Evolutionary conservation across 345 rosid species (phyloP), one percentile per base, ranked within the genome.

Genomic region (Psidium guajava): DNA sequence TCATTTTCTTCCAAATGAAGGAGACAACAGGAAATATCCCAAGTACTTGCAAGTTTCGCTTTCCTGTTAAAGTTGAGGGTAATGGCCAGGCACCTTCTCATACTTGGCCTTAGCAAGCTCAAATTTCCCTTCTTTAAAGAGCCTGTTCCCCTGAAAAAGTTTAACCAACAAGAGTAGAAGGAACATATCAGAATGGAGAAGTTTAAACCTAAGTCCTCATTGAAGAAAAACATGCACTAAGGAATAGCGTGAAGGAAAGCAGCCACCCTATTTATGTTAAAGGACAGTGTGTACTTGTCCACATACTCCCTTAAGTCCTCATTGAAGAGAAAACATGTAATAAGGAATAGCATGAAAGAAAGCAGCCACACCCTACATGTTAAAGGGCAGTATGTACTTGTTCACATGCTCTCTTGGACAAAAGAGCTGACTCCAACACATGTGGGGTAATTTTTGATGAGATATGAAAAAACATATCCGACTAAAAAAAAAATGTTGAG

Each of bases 21-120:
- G 80, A 69, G 47, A 36, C 80, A 69, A 69, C 22, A 10, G 47
- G 47, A 36, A 69, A 18, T 69, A 69, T 69, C 80, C 47, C 47
- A 69, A 36, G 47, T 47, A 18, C 22, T 69, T 69, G 80, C 80
- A 28, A 51, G 25, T 54, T 51, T 82, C 8, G 13, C 15, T n/a
- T 82, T 54, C 36, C 28, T 21, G 56, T 52, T 82, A 6, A 32
- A 47, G 61, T 85, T n/a, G 25, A 80, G 20, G 57, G 49, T 36
- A 56, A 32, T 42, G 32, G 58, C 40, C 74, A 69, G 85, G 86
- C 91, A 97, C 99, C 99, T 96, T 95, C 89, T 97, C 99, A 85
- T 97, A 97, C 86, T 97, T 97, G 11, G 95, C 94, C 91, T 91
- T 97, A 25, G 99, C 99, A 59, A 97, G 99, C 90, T 95, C 98